Evolutionary conservation across 306 rosid species (phyloP).

Genomic region (Sindora glabra): DNA sequence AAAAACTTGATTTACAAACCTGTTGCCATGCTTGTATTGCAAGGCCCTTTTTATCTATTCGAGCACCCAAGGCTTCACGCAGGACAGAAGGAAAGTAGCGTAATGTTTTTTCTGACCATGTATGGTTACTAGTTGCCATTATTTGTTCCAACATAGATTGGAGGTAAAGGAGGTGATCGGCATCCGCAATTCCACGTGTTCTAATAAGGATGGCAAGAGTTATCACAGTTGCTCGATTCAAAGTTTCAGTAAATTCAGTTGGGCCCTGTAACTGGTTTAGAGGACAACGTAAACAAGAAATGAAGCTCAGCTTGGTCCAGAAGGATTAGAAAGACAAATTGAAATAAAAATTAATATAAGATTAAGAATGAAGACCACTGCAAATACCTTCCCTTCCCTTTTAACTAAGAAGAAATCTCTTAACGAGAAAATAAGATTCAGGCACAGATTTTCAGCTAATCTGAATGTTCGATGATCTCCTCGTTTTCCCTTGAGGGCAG

Average conservation of each 20-base stretch:
- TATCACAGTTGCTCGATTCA: conserved; percentile 72
- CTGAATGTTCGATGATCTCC: conserved; percentile 96
- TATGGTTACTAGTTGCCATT: conserved; percentile 71
- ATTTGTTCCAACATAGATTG: conserved; percentile 88
- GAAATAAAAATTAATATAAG: neutral
- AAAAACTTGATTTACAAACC: conserved; percentile 42
- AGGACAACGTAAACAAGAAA: neutral
- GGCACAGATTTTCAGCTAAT: conserved; percentile 92
- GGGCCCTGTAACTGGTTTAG: conserved; percentile 68
- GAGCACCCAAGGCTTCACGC: conserved; percentile 67
- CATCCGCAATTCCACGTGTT: conserved; percentile 97
- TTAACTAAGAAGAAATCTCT: conserved; percentile 92
- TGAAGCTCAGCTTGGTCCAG: conserved; percentile 4
- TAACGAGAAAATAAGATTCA: conserved; percentile 83
- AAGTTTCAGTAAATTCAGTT: conserved; percentile 86
- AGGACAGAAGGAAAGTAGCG: conserved; percentile 75
- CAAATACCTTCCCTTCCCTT: conserved; percentile 89
- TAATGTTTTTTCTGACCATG: conserved; percentile 93
- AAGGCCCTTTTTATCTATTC: conserved; percentile 65
- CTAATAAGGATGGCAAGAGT: conserved; percentile 91
- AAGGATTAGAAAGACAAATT: neutral
- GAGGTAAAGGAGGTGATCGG: conserved; percentile 82
- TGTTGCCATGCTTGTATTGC: conserved; percentile 92
- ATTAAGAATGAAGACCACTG: conserved; percentile 21
- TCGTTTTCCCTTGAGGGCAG: conserved; percentile 74